A percentile compares a stretch with the other conserved stretches of the same genome.
These are phyloP conservation scores for Paspalum vaginatum DNA, from an alignment of 176 grass and related monocot genomes.

Conservation along the genomic window DNA sequence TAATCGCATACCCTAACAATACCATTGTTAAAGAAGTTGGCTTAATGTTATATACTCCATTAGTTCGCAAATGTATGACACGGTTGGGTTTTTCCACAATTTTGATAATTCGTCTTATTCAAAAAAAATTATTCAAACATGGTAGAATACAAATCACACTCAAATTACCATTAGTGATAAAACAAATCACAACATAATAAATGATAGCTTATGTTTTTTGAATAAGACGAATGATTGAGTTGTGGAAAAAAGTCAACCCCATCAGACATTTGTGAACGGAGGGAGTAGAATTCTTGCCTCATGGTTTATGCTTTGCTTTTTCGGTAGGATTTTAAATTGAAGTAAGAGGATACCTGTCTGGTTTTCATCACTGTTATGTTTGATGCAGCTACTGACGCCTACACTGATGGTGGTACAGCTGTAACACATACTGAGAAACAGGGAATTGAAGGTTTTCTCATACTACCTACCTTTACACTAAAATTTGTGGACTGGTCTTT, in stretches of 20 bases:
- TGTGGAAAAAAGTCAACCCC: too few species aligned
- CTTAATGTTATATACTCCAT: not conserved
- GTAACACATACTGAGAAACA: not conserved
- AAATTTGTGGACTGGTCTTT: too few species aligned
- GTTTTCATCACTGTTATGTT: not conserved
- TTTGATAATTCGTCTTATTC: too few species aligned
- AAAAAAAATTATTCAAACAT: too few species aligned
- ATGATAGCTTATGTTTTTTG: too few species aligned
- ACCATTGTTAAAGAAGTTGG: not conserved
- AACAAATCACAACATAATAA: too few species aligned
- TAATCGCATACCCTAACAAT: not conserved
- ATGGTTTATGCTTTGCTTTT: not conserved
- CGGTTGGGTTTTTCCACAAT: too few species aligned
- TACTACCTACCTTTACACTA: not conserved
- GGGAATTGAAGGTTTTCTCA: constrained; percentile 16
- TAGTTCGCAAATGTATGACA: too few species aligned
- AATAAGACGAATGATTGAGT: too few species aligned
- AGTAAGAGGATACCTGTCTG: constrained; percentile 5
- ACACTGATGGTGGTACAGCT: not conserved
- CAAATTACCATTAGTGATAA: too few species aligned
- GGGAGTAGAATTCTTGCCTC: not conserved
- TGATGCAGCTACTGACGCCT: not conserved
- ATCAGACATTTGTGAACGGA: too few species aligned
- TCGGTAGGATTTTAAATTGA: constrained; percentile 13
- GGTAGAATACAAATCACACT: too few species aligned